Evolutionary conservation across 2,329 filamentous ascomycete genomes (phyloP).

Genomic region (Pseudocercospora fuligena): DNA sequence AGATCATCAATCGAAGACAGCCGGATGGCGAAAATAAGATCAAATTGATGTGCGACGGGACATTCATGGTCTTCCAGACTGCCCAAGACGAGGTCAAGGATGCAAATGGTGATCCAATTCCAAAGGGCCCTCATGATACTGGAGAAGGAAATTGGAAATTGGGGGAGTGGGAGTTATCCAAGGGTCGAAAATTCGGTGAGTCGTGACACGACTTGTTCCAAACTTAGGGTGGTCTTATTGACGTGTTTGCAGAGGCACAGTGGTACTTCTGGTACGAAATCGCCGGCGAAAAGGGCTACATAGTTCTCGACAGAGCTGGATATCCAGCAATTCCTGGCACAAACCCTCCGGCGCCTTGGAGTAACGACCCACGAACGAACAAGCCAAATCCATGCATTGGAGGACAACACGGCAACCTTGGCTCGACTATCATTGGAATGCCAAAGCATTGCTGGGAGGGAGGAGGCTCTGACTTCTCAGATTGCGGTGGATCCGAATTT

Average conservation of each 20-base stretch:
- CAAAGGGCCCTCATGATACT: neutral
- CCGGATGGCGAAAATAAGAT: neutral
- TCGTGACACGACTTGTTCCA: neutral
- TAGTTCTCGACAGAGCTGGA: neutral
- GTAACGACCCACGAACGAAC: neutral
- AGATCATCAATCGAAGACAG: neutral
- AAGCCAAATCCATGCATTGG: neutral
- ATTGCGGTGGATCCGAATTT: neutral
- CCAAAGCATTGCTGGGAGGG: neutral
- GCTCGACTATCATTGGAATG: neutral
- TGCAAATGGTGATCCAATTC: slow-evolving; percentile 4
- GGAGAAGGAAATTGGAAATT: slow-evolving; percentile 3
- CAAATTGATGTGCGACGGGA: neutral
- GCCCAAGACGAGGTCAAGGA: slow-evolving; percentile 1
- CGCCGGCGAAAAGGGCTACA: neutral
- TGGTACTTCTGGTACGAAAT: slow-evolving; percentile 11
- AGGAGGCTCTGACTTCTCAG: neutral
- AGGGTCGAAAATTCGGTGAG: neutral
- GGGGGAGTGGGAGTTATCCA: neutral
- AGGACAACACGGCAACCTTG: neutral
- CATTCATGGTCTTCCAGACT: slow-evolving; percentile 2
- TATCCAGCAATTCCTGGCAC: neutral
- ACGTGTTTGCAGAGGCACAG: neutral
- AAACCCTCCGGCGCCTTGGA: neutral
- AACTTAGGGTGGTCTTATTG: neutral